phyloP scores from a whole-genome alignment of 345 rosid genomes.

The Pelargonium nanum region DNA sequence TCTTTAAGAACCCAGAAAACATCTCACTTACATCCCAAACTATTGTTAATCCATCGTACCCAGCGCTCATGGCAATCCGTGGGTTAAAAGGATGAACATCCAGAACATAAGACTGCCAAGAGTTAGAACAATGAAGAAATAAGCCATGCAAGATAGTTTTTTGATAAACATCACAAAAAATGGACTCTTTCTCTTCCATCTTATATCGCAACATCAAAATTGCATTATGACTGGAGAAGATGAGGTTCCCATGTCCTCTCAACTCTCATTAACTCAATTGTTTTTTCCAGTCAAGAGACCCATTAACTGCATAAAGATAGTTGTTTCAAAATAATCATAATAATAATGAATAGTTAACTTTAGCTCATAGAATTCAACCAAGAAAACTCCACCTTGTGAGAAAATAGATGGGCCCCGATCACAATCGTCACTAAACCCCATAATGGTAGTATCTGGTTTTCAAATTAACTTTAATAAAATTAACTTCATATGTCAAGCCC shows the following conservation, averaged over 20 bases:
- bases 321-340: not conserved
- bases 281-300: not conserved
- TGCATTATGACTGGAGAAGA: not conserved
- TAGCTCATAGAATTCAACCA: not conserved
- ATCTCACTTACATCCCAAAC: constrained; percentile 93
- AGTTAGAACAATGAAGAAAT: constrained; percentile 15
- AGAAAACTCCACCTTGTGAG: not conserved
- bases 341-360: not conserved
- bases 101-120: constrained; percentile 86
- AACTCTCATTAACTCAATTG: not conserved
- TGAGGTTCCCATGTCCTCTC: not conserved
- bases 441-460: no score
- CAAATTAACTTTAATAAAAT: not conserved
- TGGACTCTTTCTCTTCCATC: not conserved
- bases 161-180: not conserved
- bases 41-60: constrained; percentile 93
- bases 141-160: constrained; percentile 9
- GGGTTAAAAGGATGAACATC: constrained; percentile 99
- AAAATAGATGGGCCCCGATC: not conserved
- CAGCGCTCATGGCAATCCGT: constrained; percentile 98
- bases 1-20: constrained; percentile 5
- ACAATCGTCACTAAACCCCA: not conserved
- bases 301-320: not conserved
- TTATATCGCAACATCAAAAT: not conserved
- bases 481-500: not conserved